phyloP scores from a whole-genome alignment of 108 stramenopile genomes.

The Nannochloropsis salina region DNA sequence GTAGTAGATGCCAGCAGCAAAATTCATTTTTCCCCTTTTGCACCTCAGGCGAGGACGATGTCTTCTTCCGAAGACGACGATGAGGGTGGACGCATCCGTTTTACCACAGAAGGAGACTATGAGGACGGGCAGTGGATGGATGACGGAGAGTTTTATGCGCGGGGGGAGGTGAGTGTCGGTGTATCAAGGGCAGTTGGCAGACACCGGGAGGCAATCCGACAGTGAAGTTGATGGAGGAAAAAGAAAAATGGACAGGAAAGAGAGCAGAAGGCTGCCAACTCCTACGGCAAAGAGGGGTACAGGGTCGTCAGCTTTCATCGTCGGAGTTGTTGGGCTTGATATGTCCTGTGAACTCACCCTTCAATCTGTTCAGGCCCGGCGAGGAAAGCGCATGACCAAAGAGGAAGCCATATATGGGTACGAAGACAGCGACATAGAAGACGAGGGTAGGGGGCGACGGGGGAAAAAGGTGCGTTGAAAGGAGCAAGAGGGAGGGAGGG shows the following conservation, averaged over 20 bases:
- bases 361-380: background rate
- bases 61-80: background rate
- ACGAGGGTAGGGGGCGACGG: conserved; percentile 6
- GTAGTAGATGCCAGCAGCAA: no score
- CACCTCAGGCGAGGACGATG: background rate
- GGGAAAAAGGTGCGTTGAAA: background rate
- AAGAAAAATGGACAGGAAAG: no score
- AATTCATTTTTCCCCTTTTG: no score
- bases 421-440: background rate
- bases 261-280: no score
- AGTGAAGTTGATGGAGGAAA: no score
- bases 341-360: no score
- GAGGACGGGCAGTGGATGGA: conserved; percentile 7
- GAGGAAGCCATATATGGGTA: background rate
- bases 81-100: background rate
- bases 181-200: background rate
- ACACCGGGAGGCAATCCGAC: background rate
- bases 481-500: background rate
- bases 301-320: no score
- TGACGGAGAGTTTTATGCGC: conserved; percentile 6
- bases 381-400: background rate
- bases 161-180: background rate
- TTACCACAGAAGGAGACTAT: conserved; percentile 7
- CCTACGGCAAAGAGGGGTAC: no score
- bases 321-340: no score